These are phyloP conservation scores for Groenewaldozyma auringiensis DNA, from an alignment of 1,139 yeast species.

Conservation along the genomic window DNA sequence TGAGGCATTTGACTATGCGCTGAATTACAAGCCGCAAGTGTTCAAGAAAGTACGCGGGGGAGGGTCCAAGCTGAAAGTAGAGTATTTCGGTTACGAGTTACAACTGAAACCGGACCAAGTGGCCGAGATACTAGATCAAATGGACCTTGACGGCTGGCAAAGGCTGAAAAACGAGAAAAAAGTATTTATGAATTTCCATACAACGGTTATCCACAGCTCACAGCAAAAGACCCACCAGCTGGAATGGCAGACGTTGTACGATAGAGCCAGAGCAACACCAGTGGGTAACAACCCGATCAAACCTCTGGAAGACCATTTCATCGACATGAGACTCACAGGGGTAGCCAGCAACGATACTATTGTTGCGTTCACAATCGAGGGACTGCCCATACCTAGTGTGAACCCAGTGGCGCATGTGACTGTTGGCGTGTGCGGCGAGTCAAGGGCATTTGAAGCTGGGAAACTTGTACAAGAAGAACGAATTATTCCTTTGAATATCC, in stretches of 20 bases:
- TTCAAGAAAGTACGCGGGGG: constrained; percentile 16
- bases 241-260: background rate
- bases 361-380: background rate
- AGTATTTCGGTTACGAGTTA: constrained; percentile 7
- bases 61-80: constrained; percentile 10
- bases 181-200: constrained; percentile 59
- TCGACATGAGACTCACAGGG: background rate
- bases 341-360: background rate
- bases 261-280: background rate
- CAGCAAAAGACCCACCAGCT: background rate
- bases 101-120: constrained; percentile 6
- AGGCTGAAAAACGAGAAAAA: constrained; percentile 33
- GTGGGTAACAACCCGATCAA: background rate
- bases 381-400: background rate
- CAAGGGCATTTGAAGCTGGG: constrained; percentile 48
- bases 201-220: constrained; percentile 59
- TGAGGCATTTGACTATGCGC: constrained; percentile 22
- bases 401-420: constrained; percentile 52
- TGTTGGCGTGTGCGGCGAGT: constrained; percentile 49
- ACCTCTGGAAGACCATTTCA: background rate
- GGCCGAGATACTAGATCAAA: constrained; percentile 15
- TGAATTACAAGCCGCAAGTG: constrained; percentile 24
- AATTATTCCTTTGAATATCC: constrained; percentile 6
- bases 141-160: constrained; percentile 20
- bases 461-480: background rate